A percentile compares a stretch with the other conserved stretches of the same genome.
Conservation (phyloP, 768 basidiomycete genomes). For the Boletus rubescentipes region DNA sequence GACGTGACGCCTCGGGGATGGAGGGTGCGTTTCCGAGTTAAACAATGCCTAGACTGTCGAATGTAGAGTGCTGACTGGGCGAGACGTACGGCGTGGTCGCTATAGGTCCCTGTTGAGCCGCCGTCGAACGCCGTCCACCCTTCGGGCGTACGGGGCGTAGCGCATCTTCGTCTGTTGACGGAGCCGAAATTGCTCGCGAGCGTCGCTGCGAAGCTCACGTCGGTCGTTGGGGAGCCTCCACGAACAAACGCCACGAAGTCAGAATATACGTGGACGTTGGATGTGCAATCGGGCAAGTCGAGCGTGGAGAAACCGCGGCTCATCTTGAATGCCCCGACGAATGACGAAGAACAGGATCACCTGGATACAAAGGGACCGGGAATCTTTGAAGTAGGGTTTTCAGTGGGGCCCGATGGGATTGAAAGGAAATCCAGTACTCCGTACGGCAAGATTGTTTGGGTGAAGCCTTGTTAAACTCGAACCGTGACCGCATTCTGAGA, state of each 20-base stretch:
- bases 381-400: slow-evolving; percentile 57
- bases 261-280: slow-evolving; percentile 43
- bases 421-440: slow-evolving; percentile 41
- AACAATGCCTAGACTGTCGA: too few relatives aligned
- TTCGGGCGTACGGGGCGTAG: slow-evolving; percentile 48
- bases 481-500: background rate
- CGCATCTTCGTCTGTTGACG: slow-evolving; percentile 47
- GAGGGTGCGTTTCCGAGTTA: slow-evolving; percentile 43
- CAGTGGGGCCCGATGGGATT: slow-evolving; percentile 32
- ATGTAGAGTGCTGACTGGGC: background rate
- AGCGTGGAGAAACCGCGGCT: slow-evolving; percentile 27
- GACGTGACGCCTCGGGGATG: slow-evolving; percentile 61
- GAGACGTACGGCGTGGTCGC: too few relatives aligned
- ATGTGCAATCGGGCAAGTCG: slow-evolving; percentile 28
- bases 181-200: slow-evolving; percentile 27
- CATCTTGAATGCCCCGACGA: slow-evolving; percentile 36
- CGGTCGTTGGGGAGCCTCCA: slow-evolving; percentile 48
- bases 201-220: slow-evolving; percentile 41
- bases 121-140: slow-evolving; percentile 50
- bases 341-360: slow-evolving; percentile 37
- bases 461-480: slow-evolving; percentile 3
- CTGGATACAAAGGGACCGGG: slow-evolving; percentile 32
- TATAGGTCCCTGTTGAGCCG: slow-evolving; percentile 51
- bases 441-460: slow-evolving; percentile 52
- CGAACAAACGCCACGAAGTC: slow-evolving; percentile 17